Evolutionary conservation across 108 stramenopile species (phyloP).

Genomic region (Nitzschia putrida): DNA sequence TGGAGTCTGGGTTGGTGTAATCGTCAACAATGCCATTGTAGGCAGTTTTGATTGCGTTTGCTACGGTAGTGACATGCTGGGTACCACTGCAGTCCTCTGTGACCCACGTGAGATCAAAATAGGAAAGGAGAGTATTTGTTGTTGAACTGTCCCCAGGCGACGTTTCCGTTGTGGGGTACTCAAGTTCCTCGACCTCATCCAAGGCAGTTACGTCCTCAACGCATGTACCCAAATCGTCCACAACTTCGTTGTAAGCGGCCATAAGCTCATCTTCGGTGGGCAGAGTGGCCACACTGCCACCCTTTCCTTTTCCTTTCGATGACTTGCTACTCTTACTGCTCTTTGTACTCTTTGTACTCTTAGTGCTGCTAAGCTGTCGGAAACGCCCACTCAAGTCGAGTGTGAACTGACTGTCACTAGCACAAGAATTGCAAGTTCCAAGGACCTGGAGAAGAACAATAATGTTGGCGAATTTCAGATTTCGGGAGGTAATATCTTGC

Average conservation of each 20-base stretch:
- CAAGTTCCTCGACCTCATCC: conserved; percentile 6
- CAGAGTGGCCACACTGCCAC: neutral
- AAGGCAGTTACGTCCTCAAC: conserved; percentile 4
- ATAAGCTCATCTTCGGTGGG: conserved; percentile 5
- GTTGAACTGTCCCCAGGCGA: no score
- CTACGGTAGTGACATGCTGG: neutral
- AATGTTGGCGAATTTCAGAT: neutral
- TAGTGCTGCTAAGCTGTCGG: no score
- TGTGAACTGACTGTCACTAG: neutral
- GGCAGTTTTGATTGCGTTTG: neutral
- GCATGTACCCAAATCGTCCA: neutral
- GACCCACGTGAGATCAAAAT: conserved; percentile 8
- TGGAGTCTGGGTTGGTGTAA: neutral
- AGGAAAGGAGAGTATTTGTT: neutral
- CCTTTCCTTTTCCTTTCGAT: no score
- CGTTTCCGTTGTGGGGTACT: no score
- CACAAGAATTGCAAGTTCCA: conserved; percentile 9
- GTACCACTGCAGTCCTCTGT: neutral
- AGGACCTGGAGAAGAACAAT: neutral
- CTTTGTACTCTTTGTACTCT: no score
- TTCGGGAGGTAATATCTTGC: neutral
- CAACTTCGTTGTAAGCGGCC: neutral
- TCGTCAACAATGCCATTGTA: conserved; percentile 17
- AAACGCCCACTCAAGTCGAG: conserved; percentile 1
- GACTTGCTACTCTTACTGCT: no score